Conservation (phyloP, 2,329 filamentous ascomycete species). For the Trichoderma breve region DNA sequence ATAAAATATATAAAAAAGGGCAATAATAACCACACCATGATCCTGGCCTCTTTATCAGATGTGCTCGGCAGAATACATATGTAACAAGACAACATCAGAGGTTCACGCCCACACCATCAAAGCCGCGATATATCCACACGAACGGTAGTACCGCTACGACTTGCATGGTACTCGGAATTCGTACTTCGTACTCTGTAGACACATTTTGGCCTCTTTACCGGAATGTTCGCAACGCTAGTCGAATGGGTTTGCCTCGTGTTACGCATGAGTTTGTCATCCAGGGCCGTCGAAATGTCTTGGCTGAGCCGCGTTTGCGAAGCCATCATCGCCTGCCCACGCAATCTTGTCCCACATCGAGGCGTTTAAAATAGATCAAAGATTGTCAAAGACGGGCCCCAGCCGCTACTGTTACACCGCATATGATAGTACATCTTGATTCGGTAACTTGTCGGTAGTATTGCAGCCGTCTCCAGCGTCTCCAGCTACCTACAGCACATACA, state of each 20-base stretch:
- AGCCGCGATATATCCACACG: not conserved
- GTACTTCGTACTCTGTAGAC: not conserved
- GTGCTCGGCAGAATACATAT: not conserved
- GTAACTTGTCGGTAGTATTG: not conserved
- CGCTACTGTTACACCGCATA: conserved; percentile 9
- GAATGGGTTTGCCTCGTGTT: conserved; percentile 14
- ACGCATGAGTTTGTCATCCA: conserved; percentile 6
- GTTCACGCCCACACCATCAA: not conserved
- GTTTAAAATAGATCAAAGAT: not conserved
- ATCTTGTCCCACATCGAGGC: conserved; percentile 9
- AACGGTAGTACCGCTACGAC: not conserved
- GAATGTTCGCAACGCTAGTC: conserved; percentile 10
- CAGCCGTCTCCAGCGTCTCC: not conserved
- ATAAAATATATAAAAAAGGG: not conserved
- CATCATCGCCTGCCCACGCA: conserved; percentile 3
- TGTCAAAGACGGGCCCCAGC: not conserved
- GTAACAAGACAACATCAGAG: not conserved
- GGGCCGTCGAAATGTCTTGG: conserved; percentile 12
- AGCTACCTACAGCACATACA: not conserved
- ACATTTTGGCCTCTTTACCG: not conserved
- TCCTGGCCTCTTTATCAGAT: not conserved
- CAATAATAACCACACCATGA: not conserved
- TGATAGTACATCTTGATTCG: not conserved
- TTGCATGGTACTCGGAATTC: not conserved
- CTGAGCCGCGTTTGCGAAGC: not conserved